These are phyloP conservation scores for Halophytophthora polymorphica DNA, from an alignment of 352 stramenopile species.

Conservation along the genomic window DNA sequence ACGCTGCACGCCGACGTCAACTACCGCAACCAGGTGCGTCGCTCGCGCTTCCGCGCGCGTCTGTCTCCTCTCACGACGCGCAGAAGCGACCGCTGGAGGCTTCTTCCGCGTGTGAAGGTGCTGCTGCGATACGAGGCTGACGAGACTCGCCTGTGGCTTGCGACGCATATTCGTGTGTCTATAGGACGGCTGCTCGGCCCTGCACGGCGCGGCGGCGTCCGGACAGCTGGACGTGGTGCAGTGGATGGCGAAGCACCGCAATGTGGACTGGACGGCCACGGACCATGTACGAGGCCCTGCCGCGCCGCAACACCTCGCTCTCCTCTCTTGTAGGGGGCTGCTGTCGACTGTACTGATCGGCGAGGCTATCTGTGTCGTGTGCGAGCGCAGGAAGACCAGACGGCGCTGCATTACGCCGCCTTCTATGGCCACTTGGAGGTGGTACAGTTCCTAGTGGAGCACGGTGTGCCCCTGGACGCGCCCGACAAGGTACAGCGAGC, in stretches of 20 bases:
- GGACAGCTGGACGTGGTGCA: conserved; percentile 81
- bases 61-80: background rate
- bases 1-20: conserved; percentile 80
- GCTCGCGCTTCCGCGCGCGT: background rate
- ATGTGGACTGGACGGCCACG: conserved; percentile 54
- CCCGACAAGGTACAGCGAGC: conserved; percentile 60
- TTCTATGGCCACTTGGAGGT: conserved; percentile 88
- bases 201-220: conserved; percentile 72
- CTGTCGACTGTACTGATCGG: background rate
- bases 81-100: background rate
- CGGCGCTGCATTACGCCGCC: conserved; percentile 79
- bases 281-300: conserved; percentile 49
- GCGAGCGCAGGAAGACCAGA: conserved; percentile 62
- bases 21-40: conserved; percentile 76
- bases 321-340: too few relatives aligned
- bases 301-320: too few relatives aligned
- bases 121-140: conserved; percentile 1
- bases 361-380: background rate
- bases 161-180: conserved; percentile 1
- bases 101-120: background rate
- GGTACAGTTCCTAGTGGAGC: conserved; percentile 79
- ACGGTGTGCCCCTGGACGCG: conserved; percentile 74
- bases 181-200: conserved; percentile 78
- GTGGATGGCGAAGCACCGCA: conserved; percentile 61
- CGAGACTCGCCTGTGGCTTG: conserved; percentile 2